Base-by-base conservation (phyloP, 1,284 basidiomycete species). In the Pyrrhoderma lamaoense region DNA sequence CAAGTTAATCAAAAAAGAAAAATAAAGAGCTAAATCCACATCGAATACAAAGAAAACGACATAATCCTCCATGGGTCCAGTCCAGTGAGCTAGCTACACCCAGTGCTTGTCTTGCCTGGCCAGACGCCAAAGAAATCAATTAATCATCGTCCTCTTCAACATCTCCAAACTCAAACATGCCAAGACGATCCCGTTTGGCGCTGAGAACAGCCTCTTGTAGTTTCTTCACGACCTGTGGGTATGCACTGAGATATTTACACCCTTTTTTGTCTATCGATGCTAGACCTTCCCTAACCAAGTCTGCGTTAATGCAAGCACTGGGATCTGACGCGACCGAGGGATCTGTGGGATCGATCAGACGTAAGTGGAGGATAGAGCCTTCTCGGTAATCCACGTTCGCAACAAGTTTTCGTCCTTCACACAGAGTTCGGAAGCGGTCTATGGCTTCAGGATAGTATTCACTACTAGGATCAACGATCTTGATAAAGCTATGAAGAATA, bases 321-420 rank as follows among this genome's bases (percentile, higher is more conserved):
- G 85, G 82, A 61, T 91, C 84, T 23, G 78, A 68, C 8, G 77
- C 74, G 8, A 77, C 73, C 8, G 74, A 70, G 3, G 88, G 82
- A 66, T 93, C 85, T 27, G 73, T 66, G 0, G 92, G 85, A 64
- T 95, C 91, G 56, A 94, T 92, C 42, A 95, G 76, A 31, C 93
- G 86, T 48, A 95, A 77, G 65, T 95, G 93, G 14, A 92, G 72
- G 36, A 76, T 64, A 4, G 16, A 18, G 38, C 38, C 38, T 63
- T 95, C 93, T 61, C 75, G 81, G 62, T 86, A 79, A 67, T 97
- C 93, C 53, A 93, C 70, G 68, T 93, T 95, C 35, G 92, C 93
- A 42, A 96, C 74, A 27, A 97, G 76, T 65, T 93, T 92, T 51
- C 89, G 85, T 25, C 89, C 90, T 68, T 92, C 92, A 59, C 88